These are phyloP conservation scores for Melaleuca quinquenervia DNA, from an alignment of 345 rosid species.

Conservation along the genomic window DNA sequence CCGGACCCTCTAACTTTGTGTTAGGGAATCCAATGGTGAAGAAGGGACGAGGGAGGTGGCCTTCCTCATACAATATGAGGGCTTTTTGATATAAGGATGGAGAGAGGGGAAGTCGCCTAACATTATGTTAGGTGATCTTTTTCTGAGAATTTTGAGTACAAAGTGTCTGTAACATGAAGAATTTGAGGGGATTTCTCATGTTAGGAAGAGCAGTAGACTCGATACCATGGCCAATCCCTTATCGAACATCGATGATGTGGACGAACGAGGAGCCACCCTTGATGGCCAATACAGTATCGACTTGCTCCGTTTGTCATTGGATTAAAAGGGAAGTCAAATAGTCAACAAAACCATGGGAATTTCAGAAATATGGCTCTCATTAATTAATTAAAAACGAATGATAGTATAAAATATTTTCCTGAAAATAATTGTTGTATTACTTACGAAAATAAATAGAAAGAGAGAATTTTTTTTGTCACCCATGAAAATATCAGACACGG, in stretches of 20 bases:
- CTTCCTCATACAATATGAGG: too few species aligned
- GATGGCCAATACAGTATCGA: slow-evolving; percentile 17
- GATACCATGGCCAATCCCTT: slow-evolving; percentile 20
- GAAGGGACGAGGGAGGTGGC: too few species aligned
- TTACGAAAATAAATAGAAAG: too few species aligned
- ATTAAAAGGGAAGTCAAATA: background rate
- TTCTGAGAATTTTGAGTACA: background rate
- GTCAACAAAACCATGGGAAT: background rate
- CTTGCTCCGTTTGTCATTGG: background rate
- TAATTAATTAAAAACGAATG: rapidly evolving
- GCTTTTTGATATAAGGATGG: too few species aligned
- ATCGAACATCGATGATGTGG: background rate
- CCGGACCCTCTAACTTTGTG: too few species aligned
- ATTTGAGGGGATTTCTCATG: too few species aligned
- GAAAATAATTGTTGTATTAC: rapidly evolving
- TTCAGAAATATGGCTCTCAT: background rate
- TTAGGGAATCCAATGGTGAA: background rate
- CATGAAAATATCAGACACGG: too few species aligned
- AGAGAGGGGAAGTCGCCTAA: too few species aligned
- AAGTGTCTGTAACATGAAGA: background rate
- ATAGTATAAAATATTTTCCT: rapidly evolving
- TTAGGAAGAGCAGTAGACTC: background rate
- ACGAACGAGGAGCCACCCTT: background rate
- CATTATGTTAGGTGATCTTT: too few species aligned
- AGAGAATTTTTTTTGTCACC: too few species aligned